Evolutionary conservation across 2,329 filamentous ascomycete genomes (phyloP).

Genomic region (Raffaelea deltoideospora): DNA sequence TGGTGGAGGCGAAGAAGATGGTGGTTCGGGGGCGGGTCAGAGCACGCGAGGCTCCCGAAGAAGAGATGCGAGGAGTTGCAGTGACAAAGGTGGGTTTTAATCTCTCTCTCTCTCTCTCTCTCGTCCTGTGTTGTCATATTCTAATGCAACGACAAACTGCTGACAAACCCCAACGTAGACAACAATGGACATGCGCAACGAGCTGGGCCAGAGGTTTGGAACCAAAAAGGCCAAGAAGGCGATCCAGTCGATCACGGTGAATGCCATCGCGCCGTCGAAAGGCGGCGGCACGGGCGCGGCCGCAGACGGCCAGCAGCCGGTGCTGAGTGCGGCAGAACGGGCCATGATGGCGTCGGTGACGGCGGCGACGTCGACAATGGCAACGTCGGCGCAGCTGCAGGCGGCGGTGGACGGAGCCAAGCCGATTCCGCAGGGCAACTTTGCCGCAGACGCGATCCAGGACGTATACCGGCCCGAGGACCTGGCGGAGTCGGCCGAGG

Average conservation of each 20-base stretch:
- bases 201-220: slow-evolving; percentile 65
- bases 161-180: slow-evolving; percentile 23
- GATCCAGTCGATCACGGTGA: slow-evolving; percentile 51
- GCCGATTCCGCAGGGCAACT: slow-evolving; percentile 57
- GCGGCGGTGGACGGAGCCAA: slow-evolving; percentile 51
- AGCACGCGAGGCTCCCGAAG: slow-evolving; percentile 34
- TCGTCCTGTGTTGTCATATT: neutral
- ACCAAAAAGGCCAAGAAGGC: slow-evolving; percentile 77
- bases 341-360: slow-evolving; percentile 51
- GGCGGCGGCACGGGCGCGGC: slow-evolving; percentile 24
- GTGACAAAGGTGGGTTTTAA: slow-evolving; percentile 19
- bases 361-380: slow-evolving; percentile 35
- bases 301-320: too few relatives aligned
- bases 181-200: slow-evolving; percentile 46
- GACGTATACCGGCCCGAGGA: slow-evolving; percentile 57
- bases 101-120: neutral
- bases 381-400: slow-evolving; percentile 24
- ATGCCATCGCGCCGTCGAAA: slow-evolving; percentile 40
- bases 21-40: slow-evolving; percentile 41
- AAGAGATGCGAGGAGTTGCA: slow-evolving; percentile 24
- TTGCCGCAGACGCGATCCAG: slow-evolving; percentile 48
- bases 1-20: slow-evolving; percentile 51
- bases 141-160: slow-evolving; percentile 9
- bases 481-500: slow-evolving; percentile 52
- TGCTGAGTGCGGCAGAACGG: slow-evolving; percentile 27